phyloP scores from a whole-genome alignment of 1,284 basidiomycete species.

The Ganoderma lingzhi region DNA sequence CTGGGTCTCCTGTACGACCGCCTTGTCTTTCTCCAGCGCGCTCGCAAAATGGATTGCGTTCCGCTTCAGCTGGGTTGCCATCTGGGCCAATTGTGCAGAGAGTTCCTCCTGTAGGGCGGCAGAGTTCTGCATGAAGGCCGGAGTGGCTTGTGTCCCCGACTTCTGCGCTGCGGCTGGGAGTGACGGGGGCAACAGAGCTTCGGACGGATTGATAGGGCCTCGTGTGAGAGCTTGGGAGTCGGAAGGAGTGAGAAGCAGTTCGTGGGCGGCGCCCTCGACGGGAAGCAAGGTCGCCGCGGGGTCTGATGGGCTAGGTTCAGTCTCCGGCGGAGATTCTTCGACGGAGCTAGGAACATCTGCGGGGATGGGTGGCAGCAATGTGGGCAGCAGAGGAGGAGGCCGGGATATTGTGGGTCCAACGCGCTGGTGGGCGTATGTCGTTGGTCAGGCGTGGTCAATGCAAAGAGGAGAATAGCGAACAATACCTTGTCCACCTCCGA shows the following conservation, averaged over 20 bases:
- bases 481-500: constrained; percentile 58
- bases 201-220: constrained; percentile 29
- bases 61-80: constrained; percentile 80
- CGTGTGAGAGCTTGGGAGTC: constrained; percentile 27
- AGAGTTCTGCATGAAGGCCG: constrained; percentile 63
- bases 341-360: constrained; percentile 38
- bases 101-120: constrained; percentile 75
- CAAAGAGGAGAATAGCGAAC: background rate
- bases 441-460: background rate
- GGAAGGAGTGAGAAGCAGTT: constrained; percentile 46
- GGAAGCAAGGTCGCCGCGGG: constrained; percentile 29
- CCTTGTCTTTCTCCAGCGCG: constrained; percentile 70
- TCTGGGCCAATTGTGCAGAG: constrained; percentile 74
- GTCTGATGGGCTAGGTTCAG: constrained; percentile 26
- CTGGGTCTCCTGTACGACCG: constrained; percentile 64
- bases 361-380: constrained; percentile 36
- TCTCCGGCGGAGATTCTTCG: constrained; percentile 16
- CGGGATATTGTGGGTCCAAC: constrained; percentile 48
- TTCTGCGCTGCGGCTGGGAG: constrained; percentile 35
- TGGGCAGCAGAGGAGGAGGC: constrained; percentile 46
- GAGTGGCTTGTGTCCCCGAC: constrained; percentile 47
- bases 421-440: constrained; percentile 37
- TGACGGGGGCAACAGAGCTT: constrained; percentile 37
- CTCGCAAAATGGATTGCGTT: constrained; percentile 78
- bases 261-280: constrained; percentile 35